Conservation (phyloP, 192 early-diverging fungal species). For the Pecoramyces ruminantium region DNA sequence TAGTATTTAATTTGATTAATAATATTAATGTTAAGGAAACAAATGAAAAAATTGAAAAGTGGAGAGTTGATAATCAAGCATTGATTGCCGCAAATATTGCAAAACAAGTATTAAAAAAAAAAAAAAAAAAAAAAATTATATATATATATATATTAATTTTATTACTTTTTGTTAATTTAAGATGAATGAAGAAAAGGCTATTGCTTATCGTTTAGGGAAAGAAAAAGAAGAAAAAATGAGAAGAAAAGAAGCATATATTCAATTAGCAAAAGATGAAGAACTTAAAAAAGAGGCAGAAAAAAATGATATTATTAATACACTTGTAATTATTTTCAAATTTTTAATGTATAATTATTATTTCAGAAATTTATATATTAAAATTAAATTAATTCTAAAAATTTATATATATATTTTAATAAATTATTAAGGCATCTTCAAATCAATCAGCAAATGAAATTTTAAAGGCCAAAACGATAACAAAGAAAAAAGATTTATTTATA, state of each 20-base stretch:
- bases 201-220: constrained; percentile 10
- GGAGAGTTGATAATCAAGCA: constrained; percentile 60
- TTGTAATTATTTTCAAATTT: neutral
- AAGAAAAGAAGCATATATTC: constrained; percentile 29
- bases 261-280: constrained; percentile 27
- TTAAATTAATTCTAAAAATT: no score
- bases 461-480: neutral
- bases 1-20: constrained; percentile 69
- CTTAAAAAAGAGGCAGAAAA: constrained; percentile 24
- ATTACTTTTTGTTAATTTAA: neutral
- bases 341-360: no score
- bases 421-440: constrained; percentile 11
- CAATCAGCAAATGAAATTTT: constrained; percentile 8
- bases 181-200: constrained; percentile 18
- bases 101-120: constrained; percentile 20
- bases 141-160: no score
- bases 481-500: constrained; percentile 6
- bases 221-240: constrained; percentile 37
- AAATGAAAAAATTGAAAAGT: constrained; percentile 55
- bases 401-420: no score
- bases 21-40: constrained; percentile 72
- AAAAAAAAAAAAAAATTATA: no score
- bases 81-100: constrained; percentile 53
- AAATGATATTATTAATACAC: constrained; percentile 3
- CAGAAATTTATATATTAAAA: no score